Evolutionary conservation across 2,329 filamentous ascomycete species (phyloP).

Genomic region (Curvularia sp.): DNA sequence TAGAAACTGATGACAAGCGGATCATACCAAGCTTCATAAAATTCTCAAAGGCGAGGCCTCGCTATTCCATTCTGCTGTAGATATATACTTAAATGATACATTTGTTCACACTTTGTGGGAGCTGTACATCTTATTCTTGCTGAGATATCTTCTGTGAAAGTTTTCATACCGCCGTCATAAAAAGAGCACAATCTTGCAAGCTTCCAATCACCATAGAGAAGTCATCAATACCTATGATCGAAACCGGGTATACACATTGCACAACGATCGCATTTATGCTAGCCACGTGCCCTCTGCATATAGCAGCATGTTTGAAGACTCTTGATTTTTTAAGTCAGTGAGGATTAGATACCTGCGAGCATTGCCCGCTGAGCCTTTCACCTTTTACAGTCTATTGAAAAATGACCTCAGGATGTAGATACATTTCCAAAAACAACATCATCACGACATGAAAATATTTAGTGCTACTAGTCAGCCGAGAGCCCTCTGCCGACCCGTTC

Average conservation of each 20-base stretch:
- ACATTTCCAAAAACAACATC: background rate
- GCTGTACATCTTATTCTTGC: background rate
- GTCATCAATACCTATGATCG: no score
- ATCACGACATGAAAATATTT: background rate
- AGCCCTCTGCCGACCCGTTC: background rate
- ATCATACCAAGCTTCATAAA: background rate
- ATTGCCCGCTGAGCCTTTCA: background rate
- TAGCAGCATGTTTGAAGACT: background rate
- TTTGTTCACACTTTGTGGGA: constrained; percentile 11
- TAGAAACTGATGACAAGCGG: background rate
- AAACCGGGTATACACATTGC: no score
- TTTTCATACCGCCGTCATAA: background rate
- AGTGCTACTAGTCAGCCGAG: background rate
- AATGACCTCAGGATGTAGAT: background rate
- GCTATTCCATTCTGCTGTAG: constrained; percentile 39
- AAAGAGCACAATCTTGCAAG: no score
- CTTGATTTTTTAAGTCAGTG: background rate
- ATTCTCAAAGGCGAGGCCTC: constrained; percentile 11
- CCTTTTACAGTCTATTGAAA: background rate
- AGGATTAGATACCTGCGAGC: background rate
- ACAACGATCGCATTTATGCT: no score
- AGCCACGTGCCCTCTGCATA: background rate
- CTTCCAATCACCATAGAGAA: no score
- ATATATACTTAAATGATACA: constrained; percentile 37
- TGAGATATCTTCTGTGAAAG: background rate